A percentile compares a stretch with the other conserved stretches of the same genome.
These are phyloP conservation scores for Yamadazyma mexicana DNA, from an alignment of 1,139 yeast species.

Conservation along the genomic window DNA sequence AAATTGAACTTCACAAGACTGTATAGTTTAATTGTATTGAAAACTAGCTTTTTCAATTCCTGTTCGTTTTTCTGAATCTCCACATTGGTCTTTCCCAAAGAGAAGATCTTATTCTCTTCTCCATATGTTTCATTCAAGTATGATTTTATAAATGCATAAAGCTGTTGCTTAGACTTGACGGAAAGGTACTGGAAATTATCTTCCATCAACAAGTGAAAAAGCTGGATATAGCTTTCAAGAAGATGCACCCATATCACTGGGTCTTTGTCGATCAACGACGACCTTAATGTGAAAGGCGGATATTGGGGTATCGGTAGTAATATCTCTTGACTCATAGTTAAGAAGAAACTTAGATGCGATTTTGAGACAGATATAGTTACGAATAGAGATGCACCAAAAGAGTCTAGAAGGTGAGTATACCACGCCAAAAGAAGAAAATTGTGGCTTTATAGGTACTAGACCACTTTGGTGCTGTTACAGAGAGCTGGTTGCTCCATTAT, in stretches of 20 bases:
- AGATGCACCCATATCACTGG: constrained; percentile 81
- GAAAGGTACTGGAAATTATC: constrained; percentile 37
- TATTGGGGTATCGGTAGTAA: constrained; percentile 51
- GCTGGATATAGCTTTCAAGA: constrained; percentile 58
- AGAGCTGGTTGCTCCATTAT: too few relatives aligned
- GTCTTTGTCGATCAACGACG: constrained; percentile 73
- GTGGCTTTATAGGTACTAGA: too few relatives aligned
- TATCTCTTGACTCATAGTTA: constrained; percentile 3
- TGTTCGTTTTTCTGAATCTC: constrained; percentile 58
- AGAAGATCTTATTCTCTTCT: constrained; percentile 59
- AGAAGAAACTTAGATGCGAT: too few relatives aligned
- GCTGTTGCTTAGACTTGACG: constrained; percentile 57
- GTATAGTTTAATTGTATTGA: constrained; percentile 49
- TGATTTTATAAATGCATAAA: constrained; percentile 54
- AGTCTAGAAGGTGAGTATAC: too few relatives aligned
- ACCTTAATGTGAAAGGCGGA: constrained; percentile 72
- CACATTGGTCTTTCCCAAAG: constrained; percentile 69
- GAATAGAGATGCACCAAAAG: too few relatives aligned
- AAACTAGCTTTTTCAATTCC: constrained; percentile 48
- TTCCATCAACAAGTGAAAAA: constrained; percentile 47
- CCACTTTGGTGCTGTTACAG: too few relatives aligned
- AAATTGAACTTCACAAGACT: constrained; percentile 58
- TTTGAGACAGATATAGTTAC: neutral
- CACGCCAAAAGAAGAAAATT: too few relatives aligned
- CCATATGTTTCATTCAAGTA: constrained; percentile 60